phyloP scores from a whole-genome alignment of 83 land plant species.

The Picea abies region DNA sequence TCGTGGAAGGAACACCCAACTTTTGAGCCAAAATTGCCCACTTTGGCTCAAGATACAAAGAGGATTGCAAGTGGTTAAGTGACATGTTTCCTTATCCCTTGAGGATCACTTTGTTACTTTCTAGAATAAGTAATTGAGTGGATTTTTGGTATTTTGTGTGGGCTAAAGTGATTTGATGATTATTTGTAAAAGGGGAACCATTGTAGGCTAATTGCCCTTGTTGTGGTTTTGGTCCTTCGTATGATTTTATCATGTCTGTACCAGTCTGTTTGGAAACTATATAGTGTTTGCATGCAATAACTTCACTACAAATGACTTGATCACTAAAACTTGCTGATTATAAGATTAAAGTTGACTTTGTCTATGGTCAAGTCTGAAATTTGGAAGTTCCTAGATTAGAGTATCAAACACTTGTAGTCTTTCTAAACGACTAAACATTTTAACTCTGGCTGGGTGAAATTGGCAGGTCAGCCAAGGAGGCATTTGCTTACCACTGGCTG shows the following conservation, averaged over 20 bases:
- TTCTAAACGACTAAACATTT: neutral
- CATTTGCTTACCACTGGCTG: too few relatives aligned
- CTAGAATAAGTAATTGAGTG: neutral
- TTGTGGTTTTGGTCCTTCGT: too few relatives aligned
- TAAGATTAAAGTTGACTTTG: neutral
- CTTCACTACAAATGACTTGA: neutral
- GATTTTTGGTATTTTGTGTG: neutral
- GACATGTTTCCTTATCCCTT: neutral
- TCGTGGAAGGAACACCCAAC: neutral
- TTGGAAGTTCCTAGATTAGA: neutral
- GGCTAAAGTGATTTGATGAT: neutral
- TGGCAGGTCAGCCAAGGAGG: slow-evolving; percentile 27
- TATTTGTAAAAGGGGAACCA: neutral
- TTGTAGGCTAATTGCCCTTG: neutral
- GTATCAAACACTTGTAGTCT: neutral
- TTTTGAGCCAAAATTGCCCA: neutral
- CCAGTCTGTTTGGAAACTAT: neutral
- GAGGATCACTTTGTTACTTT: neutral
- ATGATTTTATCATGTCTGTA: neutral
- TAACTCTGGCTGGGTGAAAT: neutral
- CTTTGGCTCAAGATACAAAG: neutral
- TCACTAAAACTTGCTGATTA: neutral
- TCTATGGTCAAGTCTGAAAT: neutral
- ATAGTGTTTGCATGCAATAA: neutral
- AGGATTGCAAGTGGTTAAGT: neutral